Base-by-base conservation (phyloP, 1,139 yeast species). In the Kodamaea ohmeri region DNA sequence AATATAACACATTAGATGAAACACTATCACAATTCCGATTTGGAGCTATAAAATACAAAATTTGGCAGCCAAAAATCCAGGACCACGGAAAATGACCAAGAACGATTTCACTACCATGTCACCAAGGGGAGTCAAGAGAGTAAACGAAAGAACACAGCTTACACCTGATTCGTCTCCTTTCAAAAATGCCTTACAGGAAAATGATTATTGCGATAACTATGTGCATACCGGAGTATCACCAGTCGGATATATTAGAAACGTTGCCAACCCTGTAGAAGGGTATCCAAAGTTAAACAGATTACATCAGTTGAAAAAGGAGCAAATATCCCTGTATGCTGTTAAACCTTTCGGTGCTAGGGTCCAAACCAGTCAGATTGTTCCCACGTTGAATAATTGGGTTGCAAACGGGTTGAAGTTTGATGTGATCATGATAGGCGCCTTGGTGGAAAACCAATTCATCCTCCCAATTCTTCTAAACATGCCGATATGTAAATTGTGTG, bases 361-460 rank as follows among this genome's bases (percentile, higher is more conserved):
- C 3, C 58, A 66, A 11, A 67, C 78, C 2, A 68, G 71, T 25
- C 62, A 73, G 38, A 79, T 88, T 58, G 67, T 78, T 2, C 70
- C 76, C 2, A 71, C 76, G 0, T 63, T 89, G 39, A 70, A 73
- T 43, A 53, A 58, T 6, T 85, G 96, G 95, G 76, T 78, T 26
- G 63, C 63, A 15, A 61, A 64, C 20, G 73, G 73, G 4, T 53
- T 85, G 29, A 77, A 76, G 42, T 90, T 90, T 60, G 97, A 90
- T 56, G 95, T 89, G 8, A 83, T 90, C 8, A 85, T 90, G 95
- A 78, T 90, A 36, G 96, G 96, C 0, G 94, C 95, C 1, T 66
- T 92, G 42, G 73, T 83, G 2, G 89, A 83, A 44, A 80, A 80
- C 49, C 89, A 83, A 44, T 71, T 82, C 42, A 68, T 81, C 15